Conservation (phyloP, 768 basidiomycete genomes). For the Terana coerulea region DNA sequence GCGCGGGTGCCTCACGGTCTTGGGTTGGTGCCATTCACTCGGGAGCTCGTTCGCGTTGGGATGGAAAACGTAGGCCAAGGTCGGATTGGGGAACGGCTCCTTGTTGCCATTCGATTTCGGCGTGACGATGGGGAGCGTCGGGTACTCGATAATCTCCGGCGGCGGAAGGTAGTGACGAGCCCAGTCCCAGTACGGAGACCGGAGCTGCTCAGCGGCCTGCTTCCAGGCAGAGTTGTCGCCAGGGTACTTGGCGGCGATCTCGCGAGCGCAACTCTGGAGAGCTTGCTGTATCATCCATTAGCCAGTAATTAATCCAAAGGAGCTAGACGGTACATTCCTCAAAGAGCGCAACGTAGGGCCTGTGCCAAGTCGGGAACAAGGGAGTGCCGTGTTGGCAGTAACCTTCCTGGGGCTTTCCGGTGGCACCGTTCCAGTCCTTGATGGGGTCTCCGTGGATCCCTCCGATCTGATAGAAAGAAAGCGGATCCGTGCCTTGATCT, state of each 20-base stretch:
- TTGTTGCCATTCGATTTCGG: constrained; percentile 28
- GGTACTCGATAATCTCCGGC: constrained; percentile 31
- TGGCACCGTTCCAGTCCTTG: constrained; percentile 40
- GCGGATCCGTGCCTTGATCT: constrained; percentile 26
- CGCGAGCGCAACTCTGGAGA: constrained; percentile 35
- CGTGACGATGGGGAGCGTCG: constrained; percentile 31
- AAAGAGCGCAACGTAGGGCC: constrained; percentile 46
- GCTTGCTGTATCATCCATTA: constrained; percentile 37
- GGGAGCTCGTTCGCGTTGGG: too few relatives aligned
- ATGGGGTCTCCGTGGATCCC: constrained; percentile 53
- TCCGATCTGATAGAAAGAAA: constrained; percentile 43
- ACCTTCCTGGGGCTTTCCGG: constrained; percentile 28
- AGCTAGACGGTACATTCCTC: constrained; percentile 34
- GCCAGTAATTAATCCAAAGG: not conserved
- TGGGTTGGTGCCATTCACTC: too few relatives aligned
- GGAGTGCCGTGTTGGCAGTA: constrained; percentile 55
- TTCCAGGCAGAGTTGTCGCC: constrained; percentile 25
- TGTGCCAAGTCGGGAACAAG: constrained; percentile 55
- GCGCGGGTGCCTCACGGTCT: too few relatives aligned
- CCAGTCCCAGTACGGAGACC: constrained; percentile 53
- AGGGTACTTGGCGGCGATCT: constrained; percentile 39
- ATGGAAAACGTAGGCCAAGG: constrained; percentile 34
- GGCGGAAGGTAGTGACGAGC: constrained; percentile 37
- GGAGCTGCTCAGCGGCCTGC: constrained; percentile 32
- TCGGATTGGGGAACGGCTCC: constrained; percentile 30